A percentile compares a stretch with the other conserved stretches of the same genome.
Evolutionary conservation across 352 stramenopile genomes (phyloP).

Genomic region (Pythium brassicae): DNA sequence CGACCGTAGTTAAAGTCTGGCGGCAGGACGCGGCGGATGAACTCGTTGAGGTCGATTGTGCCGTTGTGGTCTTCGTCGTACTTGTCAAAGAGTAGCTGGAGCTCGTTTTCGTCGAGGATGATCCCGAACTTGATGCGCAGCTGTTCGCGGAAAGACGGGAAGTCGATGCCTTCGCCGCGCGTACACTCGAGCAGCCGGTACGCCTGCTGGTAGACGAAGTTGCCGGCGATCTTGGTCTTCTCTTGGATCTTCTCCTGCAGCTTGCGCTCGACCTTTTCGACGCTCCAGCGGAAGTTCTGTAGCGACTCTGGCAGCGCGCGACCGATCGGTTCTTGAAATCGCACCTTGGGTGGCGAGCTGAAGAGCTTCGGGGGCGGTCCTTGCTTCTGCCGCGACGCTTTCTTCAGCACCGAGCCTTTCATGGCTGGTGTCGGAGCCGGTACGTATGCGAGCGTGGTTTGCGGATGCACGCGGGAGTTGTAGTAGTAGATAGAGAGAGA

Average conservation of each 20-base stretch:
- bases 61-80: slow-evolving; percentile 80
- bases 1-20: slow-evolving; percentile 70
- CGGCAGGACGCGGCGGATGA: slow-evolving; percentile 71
- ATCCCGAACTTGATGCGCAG: slow-evolving; percentile 78
- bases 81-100: slow-evolving; percentile 79
- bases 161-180: slow-evolving; percentile 76
- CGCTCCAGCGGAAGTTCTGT: slow-evolving; percentile 71
- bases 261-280: slow-evolving; percentile 78
- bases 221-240: slow-evolving; percentile 79
- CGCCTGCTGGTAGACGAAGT: slow-evolving; percentile 85
- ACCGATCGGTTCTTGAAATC: slow-evolving; percentile 64
- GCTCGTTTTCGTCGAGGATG: slow-evolving; percentile 65
- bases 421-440: slow-evolving; percentile 7
- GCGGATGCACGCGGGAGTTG: background rate
- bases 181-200: slow-evolving; percentile 73
- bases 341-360: slow-evolving; percentile 45
- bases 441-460: background rate
- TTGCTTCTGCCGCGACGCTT: slow-evolving; percentile 8
- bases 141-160: slow-evolving; percentile 67
- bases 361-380: slow-evolving; percentile 21
- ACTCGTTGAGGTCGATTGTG: slow-evolving; percentile 80
- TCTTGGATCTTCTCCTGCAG: slow-evolving; percentile 85
- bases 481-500: too few relatives aligned
- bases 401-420: slow-evolving; percentile 43
- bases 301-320: slow-evolving; percentile 49